These are phyloP conservation scores for Drechslerella coelobrocha DNA, from an alignment of 2,329 filamentous ascomycete species.

Conservation along the genomic window DNA sequence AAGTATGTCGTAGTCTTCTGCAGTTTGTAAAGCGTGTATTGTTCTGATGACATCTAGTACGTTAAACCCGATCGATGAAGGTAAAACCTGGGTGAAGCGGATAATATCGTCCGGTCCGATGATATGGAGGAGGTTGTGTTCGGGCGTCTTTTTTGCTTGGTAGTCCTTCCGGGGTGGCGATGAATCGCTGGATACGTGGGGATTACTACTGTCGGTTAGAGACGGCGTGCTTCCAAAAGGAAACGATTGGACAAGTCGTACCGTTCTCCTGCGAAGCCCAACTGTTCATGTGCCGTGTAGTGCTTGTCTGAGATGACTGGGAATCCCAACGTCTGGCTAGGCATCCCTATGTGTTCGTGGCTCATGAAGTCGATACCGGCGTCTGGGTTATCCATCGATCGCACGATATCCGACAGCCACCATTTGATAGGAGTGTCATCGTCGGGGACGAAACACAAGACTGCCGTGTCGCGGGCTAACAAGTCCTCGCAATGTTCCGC, in stretches of 20 bases:
- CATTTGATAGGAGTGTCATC: constrained; percentile 9
- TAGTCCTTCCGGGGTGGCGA: not conserved
- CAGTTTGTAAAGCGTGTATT: constrained; percentile 36
- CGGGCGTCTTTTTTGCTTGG: not conserved
- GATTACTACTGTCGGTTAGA: too few relatives aligned
- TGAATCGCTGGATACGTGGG: not conserved
- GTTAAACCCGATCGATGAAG: constrained; percentile 26
- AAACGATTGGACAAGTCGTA: not conserved
- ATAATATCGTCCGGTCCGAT: constrained; percentile 34
- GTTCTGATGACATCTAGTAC: constrained; percentile 35
- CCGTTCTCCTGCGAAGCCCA: constrained; percentile 27
- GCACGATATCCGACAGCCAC: constrained; percentile 39
- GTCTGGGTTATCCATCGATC: constrained; percentile 8
- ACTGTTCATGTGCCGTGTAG: constrained; percentile 12
- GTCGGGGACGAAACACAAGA: constrained; percentile 30
- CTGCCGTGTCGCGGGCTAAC: constrained; percentile 23
- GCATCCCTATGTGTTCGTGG: not conserved
- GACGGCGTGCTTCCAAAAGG: not conserved
- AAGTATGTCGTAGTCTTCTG: constrained; percentile 39
- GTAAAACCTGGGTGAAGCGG: constrained; percentile 25
- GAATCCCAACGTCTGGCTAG: constrained; percentile 14
- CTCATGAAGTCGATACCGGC: not conserved
- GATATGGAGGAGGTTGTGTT: constrained; percentile 32
- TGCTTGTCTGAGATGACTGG: constrained; percentile 34
- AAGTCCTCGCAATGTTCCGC: constrained; percentile 28